Base-by-base conservation (phyloP, 1,139 yeast species). In the Candida pseudocylindracea region DNA sequence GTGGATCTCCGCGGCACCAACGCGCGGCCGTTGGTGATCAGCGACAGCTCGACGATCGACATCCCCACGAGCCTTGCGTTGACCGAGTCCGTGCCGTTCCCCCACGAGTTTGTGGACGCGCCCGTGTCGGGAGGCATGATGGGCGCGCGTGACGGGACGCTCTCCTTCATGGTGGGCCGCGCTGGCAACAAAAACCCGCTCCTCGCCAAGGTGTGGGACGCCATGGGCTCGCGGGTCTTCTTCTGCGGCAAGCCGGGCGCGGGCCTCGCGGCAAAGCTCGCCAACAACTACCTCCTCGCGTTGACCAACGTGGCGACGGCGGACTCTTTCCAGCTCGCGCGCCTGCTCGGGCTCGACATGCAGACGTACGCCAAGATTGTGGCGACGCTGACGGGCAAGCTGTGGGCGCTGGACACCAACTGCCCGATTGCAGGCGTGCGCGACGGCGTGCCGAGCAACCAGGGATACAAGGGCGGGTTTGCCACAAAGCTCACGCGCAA, bases 81-180 rank as follows among this genome's bases (percentile, higher is more conserved):
- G n/a, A n/a, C n/a, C n/a, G 56, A 51, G 29, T 50, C 61, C 25
- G 63, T 61, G 37, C 41, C 51, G 6, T 57, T 50, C 35, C 60
- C 58, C 32, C 51, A 49, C 32, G 33, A 37, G 10, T 60, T 60
- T 38, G 57, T 67, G 31, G 75, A 68, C 42, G 63, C 75, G 10
- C 75, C 75, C 1, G 74, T 68, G 0, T 63, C 71, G 10, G 75
- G 75, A 3, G 75, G 75, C 13, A 69, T 63, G 2, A 62, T 63
- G 1, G 75, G 75, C 4, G 75, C 75, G 6, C 46, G 63, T 35
- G 64, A 65, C 35, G 74, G 56, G 1, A 60, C 72, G 0, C 53
- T 68, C 30, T 62, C 72, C 4, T 68, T 68, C 44, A 68, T 68
- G 75, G 59, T 68, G 27, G 67, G 72, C 3, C 44, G 61, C 35